Evolutionary conservation across 139 green algal species (phyloP).

Genomic region (Chlorella sp.): DNA sequence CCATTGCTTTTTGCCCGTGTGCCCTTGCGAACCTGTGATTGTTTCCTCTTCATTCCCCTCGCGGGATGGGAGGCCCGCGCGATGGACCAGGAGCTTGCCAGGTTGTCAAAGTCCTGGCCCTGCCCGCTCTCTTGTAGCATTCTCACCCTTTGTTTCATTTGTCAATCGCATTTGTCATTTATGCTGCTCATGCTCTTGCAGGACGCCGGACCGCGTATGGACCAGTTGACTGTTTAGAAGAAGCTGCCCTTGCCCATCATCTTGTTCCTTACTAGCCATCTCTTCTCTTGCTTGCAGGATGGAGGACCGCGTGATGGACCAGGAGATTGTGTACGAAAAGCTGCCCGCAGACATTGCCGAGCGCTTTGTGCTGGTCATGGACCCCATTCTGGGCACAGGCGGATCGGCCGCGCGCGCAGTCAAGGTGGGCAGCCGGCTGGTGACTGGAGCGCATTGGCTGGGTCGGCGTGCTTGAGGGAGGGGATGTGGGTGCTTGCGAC

Average conservation of each 20-base stretch:
- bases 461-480: no score
- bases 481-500: neutral
- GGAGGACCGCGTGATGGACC: slow-evolving; percentile 54
- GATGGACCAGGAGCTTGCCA: no score
- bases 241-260: neutral
- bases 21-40: no score
- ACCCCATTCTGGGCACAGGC: slow-evolving; percentile 93
- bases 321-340: slow-evolving; percentile 96
- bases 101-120: no score
- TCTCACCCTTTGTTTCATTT: no score
- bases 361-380: slow-evolving; percentile 94
- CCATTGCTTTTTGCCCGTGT: no score
- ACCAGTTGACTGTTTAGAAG: neutral
- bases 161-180: no score
- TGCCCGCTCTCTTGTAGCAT: no score
- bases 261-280: neutral
- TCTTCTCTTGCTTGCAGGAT: slow-evolving; percentile 11
- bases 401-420: slow-evolving; percentile 75
- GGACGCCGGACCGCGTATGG: no score
- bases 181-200: no score
- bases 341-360: slow-evolving; percentile 94
- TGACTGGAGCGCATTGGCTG: neutral
- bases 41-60: no score
- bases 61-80: no score
- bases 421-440: slow-evolving; percentile 60